Evolutionary conservation across 2,329 filamentous ascomycete genomes (phyloP).

Genomic region (Beauveria caledonica): DNA sequence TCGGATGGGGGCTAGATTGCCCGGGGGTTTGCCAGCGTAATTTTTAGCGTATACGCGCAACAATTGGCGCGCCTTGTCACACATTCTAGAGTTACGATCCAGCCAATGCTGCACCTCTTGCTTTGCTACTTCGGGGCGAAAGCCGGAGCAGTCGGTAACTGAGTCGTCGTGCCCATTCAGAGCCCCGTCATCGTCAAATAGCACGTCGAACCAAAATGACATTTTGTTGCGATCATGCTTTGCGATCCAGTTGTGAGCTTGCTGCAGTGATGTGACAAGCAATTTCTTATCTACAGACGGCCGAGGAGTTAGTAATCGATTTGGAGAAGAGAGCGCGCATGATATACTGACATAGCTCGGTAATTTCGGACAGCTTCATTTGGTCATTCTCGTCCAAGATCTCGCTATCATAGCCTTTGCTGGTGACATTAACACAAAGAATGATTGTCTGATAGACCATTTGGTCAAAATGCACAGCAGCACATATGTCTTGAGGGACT

Average conservation of each 20-base stretch:
- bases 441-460: constrained; percentile 59
- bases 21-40: constrained; percentile 39
- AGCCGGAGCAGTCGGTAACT: constrained; percentile 43
- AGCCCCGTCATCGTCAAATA: constrained; percentile 50
- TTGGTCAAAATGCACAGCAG: constrained; percentile 56
- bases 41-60: constrained; percentile 47
- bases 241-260: constrained; percentile 61
- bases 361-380: constrained; percentile 52
- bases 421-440: constrained; percentile 58
- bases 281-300: constrained; percentile 51
- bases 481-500: constrained; percentile 57
- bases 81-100: constrained; percentile 51
- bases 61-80: constrained; percentile 44
- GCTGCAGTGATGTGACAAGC: constrained; percentile 56
- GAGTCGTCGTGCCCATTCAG: constrained; percentile 42
- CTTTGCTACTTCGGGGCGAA: constrained; percentile 49
- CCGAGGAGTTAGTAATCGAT: constrained; percentile 1
- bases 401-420: constrained; percentile 59
- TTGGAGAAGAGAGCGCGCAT: background rate
- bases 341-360: constrained; percentile 48
- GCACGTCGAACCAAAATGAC: constrained; percentile 58
- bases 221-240: constrained; percentile 64
- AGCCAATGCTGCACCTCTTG: constrained; percentile 56
- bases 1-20: constrained; percentile 41
- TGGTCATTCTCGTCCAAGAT: constrained; percentile 50